Base-by-base conservation (phyloP, 148 eudicot species). In the Heliosperma pusillum region DNA sequence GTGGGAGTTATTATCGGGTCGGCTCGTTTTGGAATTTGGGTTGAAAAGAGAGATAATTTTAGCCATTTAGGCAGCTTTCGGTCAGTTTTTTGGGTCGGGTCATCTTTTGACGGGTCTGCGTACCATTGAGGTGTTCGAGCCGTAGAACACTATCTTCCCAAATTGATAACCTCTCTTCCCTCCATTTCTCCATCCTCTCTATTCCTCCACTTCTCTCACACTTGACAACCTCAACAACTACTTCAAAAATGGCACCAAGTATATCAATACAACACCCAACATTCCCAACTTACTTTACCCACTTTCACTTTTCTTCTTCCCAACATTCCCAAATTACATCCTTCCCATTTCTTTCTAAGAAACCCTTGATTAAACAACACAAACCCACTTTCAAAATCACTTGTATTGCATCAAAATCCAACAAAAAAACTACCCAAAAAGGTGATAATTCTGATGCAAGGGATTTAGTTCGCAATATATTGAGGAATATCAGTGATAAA, bases 401-500 rank as follows among this genome's bases (percentile, higher is more conserved):
- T n/a, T 80, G 83, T 47, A 50, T 57, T 80, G 40, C 80, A 30
- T 53, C 80, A 53, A 74, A 80, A 64, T 79, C 80, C 85, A 71
- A 30, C 66, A 85, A 56, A 76, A 89, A 76, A 76, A 45, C 78
- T 47, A 52, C 30, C 27, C 47, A 86, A 0, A 80, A 57, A 66
- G 62, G 60, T 4, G 84, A 71, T 10, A 70, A 76, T 24, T 81
- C 88, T 9, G 98, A 91, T 45, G 66, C 86, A 7, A 76, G 73
- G 59, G 98, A 93, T 44, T 61, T 93, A 63, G 90, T 93, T 74
- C 82, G 86, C 9, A 61, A 55, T 10, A 33, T 93, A 7, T 21
- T 89, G 82, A 87, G 89, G 75, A 89, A 86, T 73, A 61, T 82
- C 58, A 76, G 50, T 69, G 90, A 89, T 66, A 87, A 86, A 66